phyloP scores from a whole-genome alignment of 2,329 filamentous ascomycete species.

The Cercospora sp. region DNA sequence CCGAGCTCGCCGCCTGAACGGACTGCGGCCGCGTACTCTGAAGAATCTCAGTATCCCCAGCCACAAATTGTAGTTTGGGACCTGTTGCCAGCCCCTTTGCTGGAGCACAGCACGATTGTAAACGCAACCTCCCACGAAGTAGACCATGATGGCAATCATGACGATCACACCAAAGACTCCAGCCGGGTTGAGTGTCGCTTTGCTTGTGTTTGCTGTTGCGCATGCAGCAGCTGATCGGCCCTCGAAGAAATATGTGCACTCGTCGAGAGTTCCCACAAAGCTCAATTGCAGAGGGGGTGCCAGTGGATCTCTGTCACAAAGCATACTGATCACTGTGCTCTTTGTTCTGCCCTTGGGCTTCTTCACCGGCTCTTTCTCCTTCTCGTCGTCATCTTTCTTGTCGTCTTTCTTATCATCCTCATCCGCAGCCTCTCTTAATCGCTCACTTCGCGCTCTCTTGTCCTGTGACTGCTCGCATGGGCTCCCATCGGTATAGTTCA shows the following conservation, averaged over 20 bases:
- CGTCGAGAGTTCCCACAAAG: constrained; percentile 79
- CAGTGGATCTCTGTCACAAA: constrained; percentile 81
- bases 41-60: constrained; percentile 81
- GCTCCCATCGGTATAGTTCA: constrained; percentile 54
- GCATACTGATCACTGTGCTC: constrained; percentile 86
- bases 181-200: constrained; percentile 63
- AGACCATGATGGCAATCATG: constrained; percentile 77
- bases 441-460: constrained; percentile 34
- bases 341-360: constrained; percentile 57
- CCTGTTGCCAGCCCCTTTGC: constrained; percentile 89
- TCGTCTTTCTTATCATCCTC: constrained; percentile 35
- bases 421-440: constrained; percentile 43
- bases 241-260: constrained; percentile 96
- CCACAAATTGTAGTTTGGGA: constrained; percentile 94
- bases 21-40: constrained; percentile 56
- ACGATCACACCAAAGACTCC: constrained; percentile 85
- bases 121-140: constrained; percentile 87
- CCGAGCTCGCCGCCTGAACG: constrained; percentile 10
- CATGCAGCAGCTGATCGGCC: constrained; percentile 84
- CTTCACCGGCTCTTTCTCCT: constrained; percentile 33
- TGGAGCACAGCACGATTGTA: constrained; percentile 95
- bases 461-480: constrained; percentile 44
- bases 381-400: constrained; percentile 41
- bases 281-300: constrained; percentile 68
- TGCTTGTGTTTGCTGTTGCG: constrained; percentile 62